A percentile compares a stretch with the other conserved stretches of the same genome.
These are phyloP conservation scores for Agrocybe pediades DNA, from an alignment of 768 basidiomycete genomes.

Conservation along the genomic window DNA sequence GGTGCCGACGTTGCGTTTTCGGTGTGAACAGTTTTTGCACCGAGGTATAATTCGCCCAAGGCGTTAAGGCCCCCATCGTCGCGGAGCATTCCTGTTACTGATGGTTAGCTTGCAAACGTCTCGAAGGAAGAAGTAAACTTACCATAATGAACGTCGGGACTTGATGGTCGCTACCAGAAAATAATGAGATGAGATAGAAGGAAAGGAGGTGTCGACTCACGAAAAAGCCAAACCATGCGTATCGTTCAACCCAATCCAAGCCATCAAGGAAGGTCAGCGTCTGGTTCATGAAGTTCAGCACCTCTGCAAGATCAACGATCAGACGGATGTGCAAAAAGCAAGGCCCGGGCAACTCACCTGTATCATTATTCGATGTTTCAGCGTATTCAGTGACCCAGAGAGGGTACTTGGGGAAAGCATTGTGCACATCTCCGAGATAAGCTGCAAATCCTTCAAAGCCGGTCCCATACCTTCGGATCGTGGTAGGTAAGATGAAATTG, in stretches of 20 bases:
- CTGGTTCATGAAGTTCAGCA: conserved; percentile 56
- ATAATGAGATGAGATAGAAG: neutral
- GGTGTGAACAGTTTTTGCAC: conserved; percentile 46
- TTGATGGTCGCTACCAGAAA: conserved; percentile 36
- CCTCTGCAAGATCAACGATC: conserved; percentile 39
- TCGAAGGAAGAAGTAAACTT: conserved; percentile 15
- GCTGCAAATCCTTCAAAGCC: conserved; percentile 55
- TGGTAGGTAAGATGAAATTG: too few species aligned
- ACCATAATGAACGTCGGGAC: conserved; percentile 43
- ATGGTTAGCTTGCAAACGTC: conserved; percentile 3
- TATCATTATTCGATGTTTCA: conserved; percentile 49
- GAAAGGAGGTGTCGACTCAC: conserved; percentile 3
- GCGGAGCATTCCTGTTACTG: conserved; percentile 39
- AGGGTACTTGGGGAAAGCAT: conserved; percentile 47
- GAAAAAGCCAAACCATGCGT: conserved; percentile 60
- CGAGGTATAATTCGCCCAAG: conserved; percentile 47
- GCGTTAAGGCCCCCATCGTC: conserved; percentile 45
- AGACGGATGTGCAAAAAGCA: too few species aligned
- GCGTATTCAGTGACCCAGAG: conserved; percentile 72
- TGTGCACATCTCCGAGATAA: conserved; percentile 56
- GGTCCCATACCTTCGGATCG: conserved; percentile 54
- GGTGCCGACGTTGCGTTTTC: conserved; percentile 28
- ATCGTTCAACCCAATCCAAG: conserved; percentile 60
- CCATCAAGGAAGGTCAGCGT: conserved; percentile 58
- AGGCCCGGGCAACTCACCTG: too few species aligned